Base-by-base conservation (phyloP, 352 stramenopile genomes). In the Blastocystis sp. region DNA sequence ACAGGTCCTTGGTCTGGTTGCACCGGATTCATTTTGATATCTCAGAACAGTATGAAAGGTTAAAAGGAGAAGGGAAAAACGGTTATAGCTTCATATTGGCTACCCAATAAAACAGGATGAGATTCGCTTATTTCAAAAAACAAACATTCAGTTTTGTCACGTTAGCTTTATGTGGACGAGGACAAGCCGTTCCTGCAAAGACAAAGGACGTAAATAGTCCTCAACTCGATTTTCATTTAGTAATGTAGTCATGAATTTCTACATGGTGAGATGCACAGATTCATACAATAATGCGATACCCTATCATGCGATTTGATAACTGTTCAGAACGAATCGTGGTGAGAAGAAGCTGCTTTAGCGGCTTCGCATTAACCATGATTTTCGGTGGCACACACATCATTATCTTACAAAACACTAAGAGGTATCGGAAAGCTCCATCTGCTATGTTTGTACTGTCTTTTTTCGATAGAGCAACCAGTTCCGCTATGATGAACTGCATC, bases 31-130 rank as follows among this genome's bases (percentile, higher is more conserved):
- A 53, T 62, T 30, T 50, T 66, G 13, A 69, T 20, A 24, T 13
- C 8, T 11, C 63, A 11, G 24, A 9, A 43, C 7, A 37, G 39
- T 24, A n/a, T 85, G 20, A 50, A 7, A 26, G 6, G 63, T 69
- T n/a, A 68, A 54, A 34, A 68, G 55, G 56, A 76, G 39, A 76
- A 76, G 5, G 73, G 20, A 43, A 85, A 85, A 85, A 65, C 73
- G 73, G 73, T 85, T 85, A 85, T 85, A 54, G 20, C 24, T 3
- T 5, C 26, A 20, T 47, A 16, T 39, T 85, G 3, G 73, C 73
- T 59, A n/a, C 50, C 50, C 13, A 59, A 59, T 59, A 13, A 59
- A 13, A 59, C 50, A 13, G 11, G 20, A 59, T n/a, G 50, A n/a
- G 50, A 59, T 13, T 1, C 0, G 20, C 13, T n/a, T 13, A 59